phyloP scores from a whole-genome alignment of 2,329 filamentous ascomycete species.

The Raffaelea arxii region DNA sequence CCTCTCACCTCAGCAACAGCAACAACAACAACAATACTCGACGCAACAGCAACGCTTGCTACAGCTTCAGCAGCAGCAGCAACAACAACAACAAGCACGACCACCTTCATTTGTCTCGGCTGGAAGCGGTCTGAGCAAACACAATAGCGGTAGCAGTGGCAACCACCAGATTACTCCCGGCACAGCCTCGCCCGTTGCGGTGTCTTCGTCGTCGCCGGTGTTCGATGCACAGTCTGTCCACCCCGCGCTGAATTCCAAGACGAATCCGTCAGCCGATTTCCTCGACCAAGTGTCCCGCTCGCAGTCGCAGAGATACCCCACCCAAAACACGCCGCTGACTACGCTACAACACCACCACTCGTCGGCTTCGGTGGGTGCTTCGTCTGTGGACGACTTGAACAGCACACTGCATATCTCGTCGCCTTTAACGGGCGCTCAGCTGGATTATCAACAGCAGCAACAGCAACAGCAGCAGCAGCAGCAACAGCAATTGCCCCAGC shows the following conservation, averaged over 20 bases:
- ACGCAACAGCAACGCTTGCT: slow-evolving; percentile 22
- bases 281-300: slow-evolving; percentile 38
- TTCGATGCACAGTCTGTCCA: slow-evolving; percentile 8
- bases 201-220: not conserved
- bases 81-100: slow-evolving; percentile 17
- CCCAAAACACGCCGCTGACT: slow-evolving; percentile 17
- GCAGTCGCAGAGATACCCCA: slow-evolving; percentile 40
- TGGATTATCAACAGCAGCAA: slow-evolving; percentile 5
- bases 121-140: slow-evolving; percentile 12
- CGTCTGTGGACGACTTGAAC: slow-evolving; percentile 32
- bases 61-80: slow-evolving; percentile 19
- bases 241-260: slow-evolving; percentile 16
- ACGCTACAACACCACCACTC: slow-evolving; percentile 23
- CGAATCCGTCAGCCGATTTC: no score
- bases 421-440: slow-evolving; percentile 15
- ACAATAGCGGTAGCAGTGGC: slow-evolving; percentile 23
- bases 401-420: slow-evolving; percentile 18
- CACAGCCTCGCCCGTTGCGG: not conserved
- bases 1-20: slow-evolving; percentile 5
- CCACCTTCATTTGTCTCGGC: slow-evolving; percentile 16
- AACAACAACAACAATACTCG: slow-evolving; percentile 15
- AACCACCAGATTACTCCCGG: slow-evolving; percentile 7
- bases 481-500: slow-evolving; percentile 16
- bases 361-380: slow-evolving; percentile 20
- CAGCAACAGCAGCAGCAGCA: slow-evolving; percentile 16